These are phyloP conservation scores for Pogostemon cablin DNA, from an alignment of 257 asterid genomes.

Conservation along the genomic window DNA sequence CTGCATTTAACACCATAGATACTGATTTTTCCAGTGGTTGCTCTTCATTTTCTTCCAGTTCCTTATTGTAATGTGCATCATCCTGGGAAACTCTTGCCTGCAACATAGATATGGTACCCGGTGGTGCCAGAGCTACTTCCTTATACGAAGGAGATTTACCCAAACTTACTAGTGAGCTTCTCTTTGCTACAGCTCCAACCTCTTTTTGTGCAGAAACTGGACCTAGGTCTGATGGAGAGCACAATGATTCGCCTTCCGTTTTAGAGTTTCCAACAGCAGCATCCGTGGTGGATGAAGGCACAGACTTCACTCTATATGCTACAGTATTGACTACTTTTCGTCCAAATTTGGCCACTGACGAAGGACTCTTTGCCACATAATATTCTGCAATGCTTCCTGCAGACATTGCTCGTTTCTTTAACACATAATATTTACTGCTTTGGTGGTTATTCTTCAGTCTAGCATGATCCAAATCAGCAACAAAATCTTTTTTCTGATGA, in stretches of 20 bases:
- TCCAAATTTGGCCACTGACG: constrained; percentile 68
- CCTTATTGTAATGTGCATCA: constrained; percentile 42
- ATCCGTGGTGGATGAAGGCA: constrained; percentile 54
- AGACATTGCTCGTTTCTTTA: constrained; percentile 63
- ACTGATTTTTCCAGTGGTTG: constrained; percentile 41
- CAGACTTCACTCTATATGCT: constrained; percentile 86
- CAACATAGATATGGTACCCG: constrained; percentile 81
- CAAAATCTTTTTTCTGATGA: constrained; percentile 71
- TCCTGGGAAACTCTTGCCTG: constrained; percentile 56
- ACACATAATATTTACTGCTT: constrained; percentile 60
- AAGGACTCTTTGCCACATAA: constrained; percentile 75
- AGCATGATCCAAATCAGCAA: constrained; percentile 65
- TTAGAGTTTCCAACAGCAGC: constrained; percentile 43
- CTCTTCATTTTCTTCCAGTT: constrained; percentile 46
- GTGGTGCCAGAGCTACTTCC: constrained; percentile 98
- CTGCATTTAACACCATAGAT: constrained; percentile 38
- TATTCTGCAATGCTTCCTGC: constrained; percentile 78
- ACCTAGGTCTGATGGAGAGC: constrained; percentile 50
- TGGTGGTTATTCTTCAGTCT: constrained; percentile 63
- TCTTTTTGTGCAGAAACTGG: constrained; percentile 53
- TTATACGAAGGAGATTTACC: constrained; percentile 96
- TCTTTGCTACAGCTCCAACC: constrained; percentile 51
- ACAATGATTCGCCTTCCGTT: constrained; percentile 50
- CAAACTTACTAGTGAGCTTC: constrained; percentile 75
- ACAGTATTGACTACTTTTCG: constrained; percentile 73